Evolutionary conservation across 768 basidiomycete genomes (phyloP), one percentile per base, ranked within the genome.

Genomic region (Scleroderma bovista): DNA sequence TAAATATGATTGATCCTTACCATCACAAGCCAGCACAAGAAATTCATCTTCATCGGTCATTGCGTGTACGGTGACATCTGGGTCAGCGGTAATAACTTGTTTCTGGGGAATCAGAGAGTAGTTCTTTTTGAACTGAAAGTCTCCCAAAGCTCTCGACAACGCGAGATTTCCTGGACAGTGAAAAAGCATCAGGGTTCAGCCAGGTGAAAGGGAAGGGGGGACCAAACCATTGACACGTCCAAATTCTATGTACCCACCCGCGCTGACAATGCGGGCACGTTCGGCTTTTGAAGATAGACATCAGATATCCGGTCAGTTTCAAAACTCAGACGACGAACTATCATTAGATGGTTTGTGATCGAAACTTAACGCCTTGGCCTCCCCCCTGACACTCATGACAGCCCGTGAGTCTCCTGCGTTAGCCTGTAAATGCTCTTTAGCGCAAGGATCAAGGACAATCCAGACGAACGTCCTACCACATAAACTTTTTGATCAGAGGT

Each of bases 61-160:
- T 54, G 86, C 72, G 70, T 97, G 96, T 40, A 75, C 73, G 16
- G 80, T 89, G 56, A 99, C 73, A 51, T 99, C 96, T 19, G 96
- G 96, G 65, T 99, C 81, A 34, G 91, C 80, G 2, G 96, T 98
- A 58, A 99, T 96, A 51, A 94, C 84, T 69, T 99, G 96, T 44
- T 81, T 79, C 69, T 98, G 95, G 16, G 94, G 84, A 37, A 78
- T 68, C 10, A 97, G 68, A 16, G 78, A 69, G 44, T 80, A 80
- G 63, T 94, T 95, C 72, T 95, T 93, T 76, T 99, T 99, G 78
- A 96, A 99, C 56, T 96, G 93, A 65, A 99, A 98, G 67, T 99
- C 96, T 48, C 96, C 96, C 23, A 99, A 72, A 4, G 96, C 96
- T 59, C 96, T 79, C 15, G 94, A 94, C 34, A 98, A 72, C 0